Evolutionary conservation across 306 rosid genomes (phyloP).

Genomic region (Carpinus fangiana): DNA sequence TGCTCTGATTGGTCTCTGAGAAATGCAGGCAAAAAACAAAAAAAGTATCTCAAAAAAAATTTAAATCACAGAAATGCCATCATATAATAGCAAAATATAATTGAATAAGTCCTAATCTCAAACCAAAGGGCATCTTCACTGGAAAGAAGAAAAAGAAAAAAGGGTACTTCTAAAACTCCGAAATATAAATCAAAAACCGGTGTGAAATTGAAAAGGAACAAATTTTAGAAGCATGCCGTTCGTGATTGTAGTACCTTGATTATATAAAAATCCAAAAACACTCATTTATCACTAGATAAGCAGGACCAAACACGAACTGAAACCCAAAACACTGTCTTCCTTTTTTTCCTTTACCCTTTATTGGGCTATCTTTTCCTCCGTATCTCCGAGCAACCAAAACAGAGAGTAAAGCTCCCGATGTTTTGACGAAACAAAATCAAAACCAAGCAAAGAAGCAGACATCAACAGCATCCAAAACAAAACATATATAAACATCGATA

Average conservation of each 20-base stretch:
- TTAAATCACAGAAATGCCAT: not conserved
- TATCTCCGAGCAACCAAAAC: not conserved
- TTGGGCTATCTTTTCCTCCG: not conserved
- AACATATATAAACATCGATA: not conserved
- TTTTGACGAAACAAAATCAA: not conserved
- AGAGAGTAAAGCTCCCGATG: not conserved
- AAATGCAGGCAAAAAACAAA: not conserved
- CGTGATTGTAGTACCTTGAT: not conserved
- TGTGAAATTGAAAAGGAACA: not conserved
- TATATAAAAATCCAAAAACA: not conserved
- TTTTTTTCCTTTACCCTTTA: not conserved
- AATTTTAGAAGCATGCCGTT: not conserved
- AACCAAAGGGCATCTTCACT: not conserved
- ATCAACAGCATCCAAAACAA: not conserved
- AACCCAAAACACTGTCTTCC: not conserved
- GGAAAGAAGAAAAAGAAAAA: not conserved
- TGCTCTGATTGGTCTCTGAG: not conserved
- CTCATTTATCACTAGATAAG: not conserved
- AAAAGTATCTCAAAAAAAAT: not conserved
- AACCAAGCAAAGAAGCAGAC: not conserved
- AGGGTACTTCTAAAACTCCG: not conserved
- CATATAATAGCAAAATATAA: not conserved
- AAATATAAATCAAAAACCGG: not conserved
- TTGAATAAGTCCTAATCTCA: not conserved
- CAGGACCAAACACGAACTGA: not conserved